Base-by-base conservation (phyloP, 2,329 filamentous ascomycete genomes). In the Nothophaeocryptopus gaeumannii region DNA sequence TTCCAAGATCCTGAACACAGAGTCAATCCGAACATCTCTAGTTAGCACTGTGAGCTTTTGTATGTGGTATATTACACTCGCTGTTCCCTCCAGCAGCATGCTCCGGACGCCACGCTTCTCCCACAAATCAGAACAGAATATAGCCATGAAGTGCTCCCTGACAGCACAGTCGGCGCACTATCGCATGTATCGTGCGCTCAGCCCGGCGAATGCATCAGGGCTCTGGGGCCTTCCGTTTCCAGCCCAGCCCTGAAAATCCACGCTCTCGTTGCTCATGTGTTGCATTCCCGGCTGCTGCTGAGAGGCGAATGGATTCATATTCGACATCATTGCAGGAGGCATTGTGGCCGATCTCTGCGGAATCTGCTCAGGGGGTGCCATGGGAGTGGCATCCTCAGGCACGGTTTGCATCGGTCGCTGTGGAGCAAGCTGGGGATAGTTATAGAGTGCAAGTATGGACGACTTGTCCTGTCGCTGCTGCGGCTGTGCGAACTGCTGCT, bases 401-500 rank as follows among this genome's bases (percentile, higher is more conserved):
- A 69, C 57, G 29, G 70, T 62, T 39, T 67, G 64, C 12, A 67
- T 52, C 13, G 70, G 56, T 26, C 71, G 64, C 29, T 73, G 69
- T 3, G 78, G 74, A 1, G 75, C 71, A 31, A 77, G 68, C 42
- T 82, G 77, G 7, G 80, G 76, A 34, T 84, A 79, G 63, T 81
- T 83, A 69, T 88, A 92, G 9, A 93, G 70, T 5, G 88, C 85
- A 67, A 92, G 75, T 51, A 93, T 92, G 4, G 85, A 85, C 2
- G 80, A 81, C 56, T 87, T 91, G 61, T 89, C 82, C 29, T 83
- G 77, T 30, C 79, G 74, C 43, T 62, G 65, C 15, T 59, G 62
- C 41, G 68, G 69, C 20, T 71, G 69, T 39, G 48, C 47, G 30
- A 47, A 51, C 26, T 52, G 45, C 32, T 56, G 55, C 5, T 38